Evolutionary conservation across 495 filamentous ascomycete genomes (phyloP).

Genomic region (Penicillium longicatenatum): DNA sequence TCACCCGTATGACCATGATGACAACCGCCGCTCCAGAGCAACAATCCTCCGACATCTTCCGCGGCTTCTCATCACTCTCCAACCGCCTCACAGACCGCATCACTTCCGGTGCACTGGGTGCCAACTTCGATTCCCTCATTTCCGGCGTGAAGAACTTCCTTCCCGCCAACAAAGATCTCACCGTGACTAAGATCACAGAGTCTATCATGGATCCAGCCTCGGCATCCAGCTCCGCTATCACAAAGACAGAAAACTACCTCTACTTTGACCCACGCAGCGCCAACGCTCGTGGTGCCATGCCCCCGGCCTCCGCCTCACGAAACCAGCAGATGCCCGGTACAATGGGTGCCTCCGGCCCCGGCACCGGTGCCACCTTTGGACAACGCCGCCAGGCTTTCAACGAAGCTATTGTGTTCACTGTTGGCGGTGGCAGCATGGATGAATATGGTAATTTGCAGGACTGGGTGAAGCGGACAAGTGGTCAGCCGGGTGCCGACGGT

Average conservation of each 20-base stretch:
- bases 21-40: conserved; percentile 74
- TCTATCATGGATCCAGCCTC: conserved; percentile 95
- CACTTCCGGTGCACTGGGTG: conserved; percentile 83
- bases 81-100: conserved; percentile 90
- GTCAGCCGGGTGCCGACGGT: conserved; percentile 49
- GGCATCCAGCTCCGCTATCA: conserved; percentile 87
- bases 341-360: conserved; percentile 49
- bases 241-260: conserved; percentile 97
- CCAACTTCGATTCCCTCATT: conserved; percentile 93
- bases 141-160: conserved; percentile 99
- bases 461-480: conserved; percentile 80
- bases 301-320: conserved; percentile 60
- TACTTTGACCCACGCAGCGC: conserved; percentile 96
- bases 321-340: conserved; percentile 52
- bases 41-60: conserved; percentile 76
- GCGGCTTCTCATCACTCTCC: conserved; percentile 85
- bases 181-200: conserved; percentile 95
- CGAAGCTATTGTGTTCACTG: conserved; percentile 95
- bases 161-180: conserved; percentile 91
- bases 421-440: conserved; percentile 97
- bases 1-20: conserved; percentile 99
- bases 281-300: conserved; percentile 92
- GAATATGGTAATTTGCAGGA: conserved; percentile 98
- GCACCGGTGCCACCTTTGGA: conserved; percentile 86
- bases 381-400: conserved; percentile 91